These are phyloP conservation scores for Coprinopsis cinerea DNA, from an alignment of 768 basidiomycete genomes.

Conservation along the genomic window DNA sequence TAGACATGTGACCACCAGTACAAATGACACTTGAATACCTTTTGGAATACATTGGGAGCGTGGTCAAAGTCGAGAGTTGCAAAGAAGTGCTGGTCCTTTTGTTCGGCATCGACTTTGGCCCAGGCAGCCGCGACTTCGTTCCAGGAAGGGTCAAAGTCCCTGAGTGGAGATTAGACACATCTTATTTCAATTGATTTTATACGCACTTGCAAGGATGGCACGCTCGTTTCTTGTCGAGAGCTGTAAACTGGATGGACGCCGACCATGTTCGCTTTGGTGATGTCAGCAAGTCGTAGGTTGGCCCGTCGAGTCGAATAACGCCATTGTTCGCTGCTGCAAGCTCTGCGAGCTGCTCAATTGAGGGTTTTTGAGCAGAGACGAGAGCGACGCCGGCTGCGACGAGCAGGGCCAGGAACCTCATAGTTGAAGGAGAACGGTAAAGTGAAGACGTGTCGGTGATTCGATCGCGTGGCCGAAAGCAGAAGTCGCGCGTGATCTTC, in stretches of 20 bases:
- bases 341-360: conserved; percentile 55
- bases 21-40: conserved; percentile 36
- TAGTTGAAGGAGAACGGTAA: conserved; percentile 12
- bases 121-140: conserved; percentile 81
- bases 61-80: conserved; percentile 86
- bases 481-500: conserved; percentile 10
- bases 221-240: conserved; percentile 70
- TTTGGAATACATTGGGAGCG: conserved; percentile 70
- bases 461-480: conserved; percentile 6
- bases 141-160: conserved; percentile 84
- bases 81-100: conserved; percentile 88
- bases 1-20: not conserved
- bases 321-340: conserved; percentile 73
- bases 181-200: not conserved
- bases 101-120: conserved; percentile 48
- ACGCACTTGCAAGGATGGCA: conserved; percentile 92
- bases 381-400: conserved; percentile 26
- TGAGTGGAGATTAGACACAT: conserved; percentile 25
- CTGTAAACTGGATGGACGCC: conserved; percentile 84
- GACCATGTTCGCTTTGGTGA: conserved; percentile 79
- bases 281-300: conserved; percentile 72
- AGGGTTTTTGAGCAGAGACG: conserved; percentile 21
- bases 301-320: conserved; percentile 73
- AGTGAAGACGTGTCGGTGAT: conserved; percentile 29
- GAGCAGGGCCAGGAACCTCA: conserved; percentile 23